A percentile compares a stretch with the other conserved stretches of the same genome.
Conservation (phyloP, 768 basidiomycete species). For the Scleroderma bovista region DNA sequence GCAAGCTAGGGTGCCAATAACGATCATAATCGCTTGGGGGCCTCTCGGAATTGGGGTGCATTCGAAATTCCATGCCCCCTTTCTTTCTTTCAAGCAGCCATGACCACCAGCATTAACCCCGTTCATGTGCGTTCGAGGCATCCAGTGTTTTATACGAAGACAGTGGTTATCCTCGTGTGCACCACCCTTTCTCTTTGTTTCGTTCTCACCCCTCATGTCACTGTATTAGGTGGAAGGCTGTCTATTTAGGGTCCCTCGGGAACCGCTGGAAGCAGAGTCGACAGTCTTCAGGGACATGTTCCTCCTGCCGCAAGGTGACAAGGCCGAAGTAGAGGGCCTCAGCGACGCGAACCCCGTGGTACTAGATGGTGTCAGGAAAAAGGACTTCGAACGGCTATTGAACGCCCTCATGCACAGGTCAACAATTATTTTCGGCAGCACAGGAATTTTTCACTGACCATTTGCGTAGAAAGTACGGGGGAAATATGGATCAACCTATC, state of each 20-base stretch:
- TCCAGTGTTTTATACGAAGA: conserved; percentile 6
- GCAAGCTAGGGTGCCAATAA: too few species aligned
- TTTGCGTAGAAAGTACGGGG: not conserved
- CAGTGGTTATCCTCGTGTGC: conserved; percentile 9
- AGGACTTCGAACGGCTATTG: conserved; percentile 16
- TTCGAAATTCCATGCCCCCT: too few species aligned
- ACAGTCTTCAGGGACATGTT: conserved; percentile 16
- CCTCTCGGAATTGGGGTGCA: too few species aligned
- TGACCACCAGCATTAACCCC: not conserved
- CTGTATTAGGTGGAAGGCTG: conserved; percentile 15
- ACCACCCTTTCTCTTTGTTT: not conserved
- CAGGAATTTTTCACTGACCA: not conserved
- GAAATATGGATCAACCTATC: not conserved
- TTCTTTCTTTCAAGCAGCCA: not conserved
- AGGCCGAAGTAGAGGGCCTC: conserved; percentile 7
- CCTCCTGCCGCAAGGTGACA: conserved; percentile 9
- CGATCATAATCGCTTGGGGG: too few species aligned
- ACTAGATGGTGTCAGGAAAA: conserved; percentile 7
- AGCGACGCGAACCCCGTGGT: conserved; percentile 13
- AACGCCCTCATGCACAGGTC: conserved; percentile 11
- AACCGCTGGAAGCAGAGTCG: conserved; percentile 13
- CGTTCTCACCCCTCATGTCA: not conserved
- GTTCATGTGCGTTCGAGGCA: not conserved
- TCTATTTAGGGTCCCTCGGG: conserved; percentile 17
- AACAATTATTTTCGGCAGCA: not conserved